Percentiles rank a stretch among this genome's conserved stretches.
Evolutionary conservation across 2,329 filamentous ascomycete species (phyloP).

Genomic region (Xylaria sp.): DNA sequence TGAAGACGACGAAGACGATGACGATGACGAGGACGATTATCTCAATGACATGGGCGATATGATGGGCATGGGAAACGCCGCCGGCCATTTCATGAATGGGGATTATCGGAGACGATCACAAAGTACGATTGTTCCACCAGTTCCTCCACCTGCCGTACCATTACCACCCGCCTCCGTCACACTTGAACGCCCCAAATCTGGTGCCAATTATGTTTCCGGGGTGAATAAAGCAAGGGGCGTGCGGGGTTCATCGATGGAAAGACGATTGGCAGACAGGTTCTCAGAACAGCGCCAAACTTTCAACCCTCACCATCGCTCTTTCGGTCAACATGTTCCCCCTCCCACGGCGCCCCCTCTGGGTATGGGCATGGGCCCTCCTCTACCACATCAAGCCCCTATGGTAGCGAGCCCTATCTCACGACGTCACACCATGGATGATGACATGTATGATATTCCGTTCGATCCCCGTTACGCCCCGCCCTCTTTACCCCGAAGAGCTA

Average conservation of each 20-base stretch:
- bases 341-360: slow-evolving; percentile 44
- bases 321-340: slow-evolving; percentile 43
- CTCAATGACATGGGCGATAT: slow-evolving; percentile 51
- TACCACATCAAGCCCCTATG: slow-evolving; percentile 41
- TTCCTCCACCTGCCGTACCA: slow-evolving; percentile 47
- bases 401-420: slow-evolving; percentile 49
- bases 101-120: slow-evolving; percentile 60
- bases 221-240: slow-evolving; percentile 56
- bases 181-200: slow-evolving; percentile 51
- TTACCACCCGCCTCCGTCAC: slow-evolving; percentile 41
- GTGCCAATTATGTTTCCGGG: slow-evolving; percentile 56
- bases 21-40: slow-evolving; percentile 48
- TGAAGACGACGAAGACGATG: slow-evolving; percentile 47
- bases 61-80: slow-evolving; percentile 61
- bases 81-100: slow-evolving; percentile 70
- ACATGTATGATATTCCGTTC: slow-evolving; percentile 50
- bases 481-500: slow-evolving; percentile 41
- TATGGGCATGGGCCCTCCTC: slow-evolving; percentile 49
- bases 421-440: slow-evolving; percentile 56
- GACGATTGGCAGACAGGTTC: slow-evolving; percentile 62
- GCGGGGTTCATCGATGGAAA: slow-evolving; percentile 58
- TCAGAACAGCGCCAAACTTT: slow-evolving; percentile 53
- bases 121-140: slow-evolving; percentile 50
- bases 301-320: slow-evolving; percentile 42
- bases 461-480: slow-evolving; percentile 47